Conservation (phyloP, 2,329 filamentous ascomycete genomes). For the Colletotrichum echinochloae region DNA sequence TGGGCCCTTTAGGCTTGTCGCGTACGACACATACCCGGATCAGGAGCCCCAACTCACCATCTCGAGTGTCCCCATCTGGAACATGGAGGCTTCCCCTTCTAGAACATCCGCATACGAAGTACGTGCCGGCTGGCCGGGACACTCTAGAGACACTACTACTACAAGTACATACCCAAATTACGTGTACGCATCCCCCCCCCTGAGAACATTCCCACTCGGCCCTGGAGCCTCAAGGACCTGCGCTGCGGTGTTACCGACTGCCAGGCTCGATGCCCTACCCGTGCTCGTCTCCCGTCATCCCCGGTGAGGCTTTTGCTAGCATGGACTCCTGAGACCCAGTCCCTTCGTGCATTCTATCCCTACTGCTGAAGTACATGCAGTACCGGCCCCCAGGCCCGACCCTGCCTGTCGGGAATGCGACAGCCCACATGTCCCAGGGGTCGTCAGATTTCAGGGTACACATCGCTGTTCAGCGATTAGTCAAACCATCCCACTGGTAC, state of each 20-base stretch:
- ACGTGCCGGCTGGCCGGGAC: slow-evolving; percentile 32
- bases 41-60: slow-evolving; percentile 20
- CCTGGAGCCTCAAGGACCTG: slow-evolving; percentile 13
- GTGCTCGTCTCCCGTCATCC: slow-evolving; percentile 15
- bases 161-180: not conserved
- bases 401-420: slow-evolving; percentile 35
- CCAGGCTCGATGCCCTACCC: slow-evolving; percentile 22
- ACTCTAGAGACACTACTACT: not conserved
- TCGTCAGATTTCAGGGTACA: slow-evolving; percentile 38
- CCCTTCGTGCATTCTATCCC: not conserved
- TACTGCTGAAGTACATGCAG: not conserved
- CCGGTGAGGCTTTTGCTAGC: slow-evolving; percentile 32
- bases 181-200: not conserved
- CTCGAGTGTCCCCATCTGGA: slow-evolving; percentile 26
- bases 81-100: slow-evolving; percentile 26
- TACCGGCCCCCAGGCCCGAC: slow-evolving; percentile 17
- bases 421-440: slow-evolving; percentile 25
- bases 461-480: slow-evolving; percentile 39
- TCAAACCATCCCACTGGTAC: slow-evolving; percentile 29
- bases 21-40: not conserved
- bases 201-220: not conserved
- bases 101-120: slow-evolving; percentile 28
- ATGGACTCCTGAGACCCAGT: not conserved
- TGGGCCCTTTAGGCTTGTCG: slow-evolving; percentile 1
- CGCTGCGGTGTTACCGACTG: slow-evolving; percentile 31